These are phyloP conservation scores for Sporothrix globosa DNA, from an alignment of 2,329 filamentous ascomycete species.

Conservation along the genomic window DNA sequence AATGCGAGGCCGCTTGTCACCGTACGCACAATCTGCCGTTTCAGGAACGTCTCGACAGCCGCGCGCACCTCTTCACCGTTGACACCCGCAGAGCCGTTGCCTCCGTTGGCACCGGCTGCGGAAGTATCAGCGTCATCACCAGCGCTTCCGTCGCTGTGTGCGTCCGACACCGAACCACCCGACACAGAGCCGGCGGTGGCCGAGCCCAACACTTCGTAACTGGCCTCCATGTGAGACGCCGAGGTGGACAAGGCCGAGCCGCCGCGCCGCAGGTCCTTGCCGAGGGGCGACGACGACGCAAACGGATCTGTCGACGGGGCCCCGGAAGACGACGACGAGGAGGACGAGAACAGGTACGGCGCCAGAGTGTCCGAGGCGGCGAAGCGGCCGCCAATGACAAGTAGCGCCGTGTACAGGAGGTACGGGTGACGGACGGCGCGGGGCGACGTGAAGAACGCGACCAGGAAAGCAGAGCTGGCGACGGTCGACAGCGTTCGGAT, in stretches of 20 bases:
- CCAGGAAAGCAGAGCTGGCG: slow-evolving; percentile 70
- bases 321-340: slow-evolving; percentile 33
- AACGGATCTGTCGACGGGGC: not conserved
- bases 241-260: slow-evolving; percentile 36
- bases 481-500: slow-evolving; percentile 69
- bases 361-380: slow-evolving; percentile 55
- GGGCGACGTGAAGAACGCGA: slow-evolving; percentile 78
- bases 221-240: slow-evolving; percentile 62
- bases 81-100: slow-evolving; percentile 49
- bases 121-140: slow-evolving; percentile 41
- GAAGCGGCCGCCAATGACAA: slow-evolving; percentile 65
- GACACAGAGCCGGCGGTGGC: slow-evolving; percentile 42
- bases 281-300: slow-evolving; percentile 37
- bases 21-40: slow-evolving; percentile 59
- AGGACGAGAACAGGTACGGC: slow-evolving; percentile 47
- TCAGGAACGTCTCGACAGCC: slow-evolving; percentile 59
- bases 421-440: slow-evolving; percentile 80
- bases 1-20: slow-evolving; percentile 61
- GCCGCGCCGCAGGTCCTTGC: slow-evolving; percentile 29
- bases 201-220: slow-evolving; percentile 61
- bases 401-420: slow-evolving; percentile 78
- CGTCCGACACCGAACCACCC: slow-evolving; percentile 36
- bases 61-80: slow-evolving; percentile 66
- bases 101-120: slow-evolving; percentile 51
- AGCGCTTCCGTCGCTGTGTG: slow-evolving; percentile 50